A percentile compares a stretch with the other conserved stretches of the same genome.
phyloP scores from a whole-genome alignment of 2,329 filamentous ascomycete species.

The Podosphaera fusca region DNA sequence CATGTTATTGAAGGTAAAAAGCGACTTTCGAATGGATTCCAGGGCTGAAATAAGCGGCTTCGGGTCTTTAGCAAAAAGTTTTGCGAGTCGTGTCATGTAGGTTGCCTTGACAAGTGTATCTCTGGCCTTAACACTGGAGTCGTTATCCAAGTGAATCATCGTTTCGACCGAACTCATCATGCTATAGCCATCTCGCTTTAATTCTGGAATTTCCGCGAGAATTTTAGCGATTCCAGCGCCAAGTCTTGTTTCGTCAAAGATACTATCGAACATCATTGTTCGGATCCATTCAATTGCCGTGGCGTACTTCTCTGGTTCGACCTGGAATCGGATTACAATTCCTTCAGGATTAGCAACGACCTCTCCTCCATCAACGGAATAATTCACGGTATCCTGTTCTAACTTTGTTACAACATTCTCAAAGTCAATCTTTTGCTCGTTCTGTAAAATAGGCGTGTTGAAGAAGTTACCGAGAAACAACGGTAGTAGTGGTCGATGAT shows the following conservation, averaged over 20 bases:
- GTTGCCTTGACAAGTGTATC: constrained; percentile 67
- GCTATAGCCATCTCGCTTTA: constrained; percentile 61
- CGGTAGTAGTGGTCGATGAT: constrained; percentile 61
- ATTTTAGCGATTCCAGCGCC: constrained; percentile 52
- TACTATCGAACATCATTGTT: constrained; percentile 65
- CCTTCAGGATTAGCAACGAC: constrained; percentile 60
- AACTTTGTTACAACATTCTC: constrained; percentile 81
- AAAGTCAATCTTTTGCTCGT: constrained; percentile 60
- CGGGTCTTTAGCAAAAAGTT: constrained; percentile 55
- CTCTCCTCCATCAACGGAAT: constrained; percentile 45
- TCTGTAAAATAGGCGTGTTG: constrained; percentile 60
- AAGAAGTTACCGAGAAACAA: constrained; percentile 88
- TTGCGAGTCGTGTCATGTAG: constrained; percentile 68
- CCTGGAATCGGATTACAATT: constrained; percentile 57
- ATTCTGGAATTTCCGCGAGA: constrained; percentile 74
- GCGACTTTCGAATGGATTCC: constrained; percentile 46
- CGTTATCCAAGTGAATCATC: constrained; percentile 58
- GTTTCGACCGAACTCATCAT: constrained; percentile 45
- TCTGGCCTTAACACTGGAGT: constrained; percentile 54
- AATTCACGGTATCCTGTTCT: constrained; percentile 76
- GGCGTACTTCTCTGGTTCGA: constrained; percentile 72
- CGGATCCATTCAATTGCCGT: constrained; percentile 65
- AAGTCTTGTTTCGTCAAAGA: constrained; percentile 53
- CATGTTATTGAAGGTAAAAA: constrained; percentile 71
- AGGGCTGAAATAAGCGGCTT: constrained; percentile 55